phyloP scores from a whole-genome alignment of 768 basidiomycete species.

The Termitomyces sp. region DNA sequence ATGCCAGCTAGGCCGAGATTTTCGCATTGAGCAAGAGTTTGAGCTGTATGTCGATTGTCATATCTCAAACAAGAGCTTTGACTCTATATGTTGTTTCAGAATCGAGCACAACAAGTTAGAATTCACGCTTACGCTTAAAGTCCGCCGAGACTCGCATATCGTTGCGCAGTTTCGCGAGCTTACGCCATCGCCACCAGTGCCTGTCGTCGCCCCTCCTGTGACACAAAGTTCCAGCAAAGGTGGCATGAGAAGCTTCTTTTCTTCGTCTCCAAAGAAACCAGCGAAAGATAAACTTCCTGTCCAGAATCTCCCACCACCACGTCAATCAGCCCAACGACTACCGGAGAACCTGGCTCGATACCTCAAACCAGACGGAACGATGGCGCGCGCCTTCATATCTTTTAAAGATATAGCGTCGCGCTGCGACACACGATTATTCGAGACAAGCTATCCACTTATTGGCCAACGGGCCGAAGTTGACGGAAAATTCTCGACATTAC shows the following conservation, averaged over 20 bases:
- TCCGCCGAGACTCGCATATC: constrained; percentile 84
- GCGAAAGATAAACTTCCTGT: constrained; percentile 40
- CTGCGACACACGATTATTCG: constrained; percentile 82
- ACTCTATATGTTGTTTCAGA: constrained; percentile 18
- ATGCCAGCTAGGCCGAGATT: constrained; percentile 49
- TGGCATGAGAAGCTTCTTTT: constrained; percentile 73
- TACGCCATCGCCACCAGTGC: constrained; percentile 32
- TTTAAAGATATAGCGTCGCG: constrained; percentile 83
- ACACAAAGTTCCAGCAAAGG: constrained; percentile 51
- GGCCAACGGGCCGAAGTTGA: constrained; percentile 62
- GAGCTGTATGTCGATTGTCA: constrained; percentile 58
- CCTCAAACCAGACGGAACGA: constrained; percentile 78
- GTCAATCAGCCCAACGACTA: constrained; percentile 38
- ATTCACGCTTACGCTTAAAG: constrained; percentile 85
- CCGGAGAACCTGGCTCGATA: constrained; percentile 79
- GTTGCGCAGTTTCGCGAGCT: constrained; percentile 67
- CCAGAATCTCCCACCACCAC: constrained; percentile 27
- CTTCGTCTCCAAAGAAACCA: constrained; percentile 66
- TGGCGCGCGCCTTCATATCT: constrained; percentile 81
- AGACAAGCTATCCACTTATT: constrained; percentile 77
- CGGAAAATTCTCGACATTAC: constrained; percentile 53
- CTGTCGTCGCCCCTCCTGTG: constrained; percentile 29
- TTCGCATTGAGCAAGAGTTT: constrained; percentile 81
- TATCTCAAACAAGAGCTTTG: background rate
- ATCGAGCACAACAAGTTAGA: constrained; percentile 94